Evolutionary conservation across 768 basidiomycete species (phyloP).

Genomic region (Lactifluus rugatus): DNA sequence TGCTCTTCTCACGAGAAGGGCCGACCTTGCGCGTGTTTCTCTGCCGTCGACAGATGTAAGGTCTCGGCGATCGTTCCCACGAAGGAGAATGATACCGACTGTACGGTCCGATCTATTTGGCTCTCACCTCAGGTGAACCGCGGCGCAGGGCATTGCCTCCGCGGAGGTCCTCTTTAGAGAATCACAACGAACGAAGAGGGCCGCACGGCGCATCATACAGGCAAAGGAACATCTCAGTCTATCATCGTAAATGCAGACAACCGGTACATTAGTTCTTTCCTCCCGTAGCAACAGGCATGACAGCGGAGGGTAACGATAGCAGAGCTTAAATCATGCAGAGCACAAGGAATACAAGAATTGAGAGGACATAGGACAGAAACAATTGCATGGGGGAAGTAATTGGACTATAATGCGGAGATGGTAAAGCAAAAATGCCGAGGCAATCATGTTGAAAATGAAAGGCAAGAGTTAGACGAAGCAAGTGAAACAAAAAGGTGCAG

Average conservation of each 20-base stretch:
- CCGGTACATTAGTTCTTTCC: slow-evolving; percentile 16
- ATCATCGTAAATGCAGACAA: slow-evolving; percentile 5
- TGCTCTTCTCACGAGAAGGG: slow-evolving; percentile 1
- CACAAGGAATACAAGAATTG: slow-evolving; percentile 9
- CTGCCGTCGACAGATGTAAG: neutral
- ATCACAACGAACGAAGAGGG: neutral
- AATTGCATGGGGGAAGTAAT: slow-evolving; percentile 11
- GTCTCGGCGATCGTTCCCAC: slow-evolving; percentile 15
- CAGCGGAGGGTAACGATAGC: slow-evolving; percentile 7
- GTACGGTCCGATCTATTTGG: slow-evolving; percentile 15
- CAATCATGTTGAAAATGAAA: neutral
- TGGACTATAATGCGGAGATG: slow-evolving; percentile 19
- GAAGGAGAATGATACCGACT: slow-evolving; percentile 2
- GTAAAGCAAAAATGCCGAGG: slow-evolving; percentile 12
- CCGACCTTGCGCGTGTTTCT: neutral
- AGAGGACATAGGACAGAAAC: slow-evolving; percentile 13
- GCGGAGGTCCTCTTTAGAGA: neutral
- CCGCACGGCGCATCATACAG: neutral
- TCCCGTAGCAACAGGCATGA: slow-evolving; percentile 3
- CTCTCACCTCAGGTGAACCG: neutral
- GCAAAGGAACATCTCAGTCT: neutral
- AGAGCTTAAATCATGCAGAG: slow-evolving; percentile 10
- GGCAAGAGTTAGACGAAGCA: slow-evolving; percentile 10
- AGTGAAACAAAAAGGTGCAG: slow-evolving; percentile 1
- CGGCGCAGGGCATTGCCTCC: slow-evolving; percentile 2